Conservation (phyloP, 2,329 filamentous ascomycete species). For the Alternaria solani region DNA sequence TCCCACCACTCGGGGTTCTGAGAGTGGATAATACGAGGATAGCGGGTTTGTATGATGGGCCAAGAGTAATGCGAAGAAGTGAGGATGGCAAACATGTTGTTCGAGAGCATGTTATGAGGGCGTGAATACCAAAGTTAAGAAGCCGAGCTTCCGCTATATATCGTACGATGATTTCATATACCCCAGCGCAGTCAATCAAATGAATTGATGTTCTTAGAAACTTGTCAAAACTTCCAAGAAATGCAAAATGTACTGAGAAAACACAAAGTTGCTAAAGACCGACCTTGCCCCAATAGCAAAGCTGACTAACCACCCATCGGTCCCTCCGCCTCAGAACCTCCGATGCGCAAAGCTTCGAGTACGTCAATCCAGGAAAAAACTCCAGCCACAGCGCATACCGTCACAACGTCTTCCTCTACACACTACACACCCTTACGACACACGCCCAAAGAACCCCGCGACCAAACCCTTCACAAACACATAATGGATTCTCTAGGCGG, state of each 20-base stretch:
- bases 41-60: background rate
- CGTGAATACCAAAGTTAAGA: background rate
- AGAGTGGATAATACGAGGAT: too few species aligned
- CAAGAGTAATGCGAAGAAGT: background rate
- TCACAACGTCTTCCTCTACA: background rate
- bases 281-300: background rate
- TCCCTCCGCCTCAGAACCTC: background rate
- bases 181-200: background rate
- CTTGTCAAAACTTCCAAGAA: background rate
- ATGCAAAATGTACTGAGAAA: background rate
- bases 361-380: background rate
- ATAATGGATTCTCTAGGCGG: conserved; percentile 51
- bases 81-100: conserved; percentile 5
- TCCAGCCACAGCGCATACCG: background rate
- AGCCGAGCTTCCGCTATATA: background rate
- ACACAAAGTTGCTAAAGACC: background rate
- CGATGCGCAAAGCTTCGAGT: conserved; percentile 3
- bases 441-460: conserved; percentile 14
- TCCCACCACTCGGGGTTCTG: background rate
- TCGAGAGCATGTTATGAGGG: conserved; percentile 10
- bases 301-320: conserved; percentile 3
- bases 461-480: background rate
- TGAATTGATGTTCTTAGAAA: background rate
- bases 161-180: background rate
- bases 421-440: conserved; percentile 8